Evolutionary conservation across 2,329 filamentous ascomycete species (phyloP), one percentile per base, ranked within the genome.

Genomic region (Sarocladium kiliense): DNA sequence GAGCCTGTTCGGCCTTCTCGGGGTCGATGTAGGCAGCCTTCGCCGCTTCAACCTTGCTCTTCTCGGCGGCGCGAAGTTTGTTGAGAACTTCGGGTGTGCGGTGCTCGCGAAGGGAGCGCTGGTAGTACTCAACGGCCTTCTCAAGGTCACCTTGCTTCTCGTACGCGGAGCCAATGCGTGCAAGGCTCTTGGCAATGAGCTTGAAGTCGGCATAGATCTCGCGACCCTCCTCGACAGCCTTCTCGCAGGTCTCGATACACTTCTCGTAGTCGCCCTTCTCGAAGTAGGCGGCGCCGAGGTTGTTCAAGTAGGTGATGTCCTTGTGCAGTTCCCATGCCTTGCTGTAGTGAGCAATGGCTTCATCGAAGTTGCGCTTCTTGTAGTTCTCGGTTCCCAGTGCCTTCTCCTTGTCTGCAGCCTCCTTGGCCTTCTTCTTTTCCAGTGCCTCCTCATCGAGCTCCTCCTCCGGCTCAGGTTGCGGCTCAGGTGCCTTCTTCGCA

Each of bases 221-320:
- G 57, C 94, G 90, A 55, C 94, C 94, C 71, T 97, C 88, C 63
- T 95, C 88, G 54, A 96, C 82, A 11, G 95, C 94, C 75, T 91
- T 85, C 64, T 89, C 85, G 76, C 94, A 99, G 16, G 86, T 77
- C 64, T 95, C 89, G 60, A 99, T 91, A 62, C 88, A 86, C 56
- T 86, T 88, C 65, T 95, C 82, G 71, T 89, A 96, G 69, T 97
- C 94, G 56, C 91, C 92, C 79, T 97, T 97, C 73, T 99, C 94
- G 64, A 92, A 97, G 66, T 95, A 85, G 58, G 93, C 94, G 3
- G 94, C 94, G 58, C 91, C 91, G 30, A 96, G 81, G 74, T 99
- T 99, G 77, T 95, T 99, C 58, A 97, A 81, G 74, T 99, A 99
- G 16, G 93, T 94, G 66, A 99, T 96, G 66, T 99, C 94, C 79